Evolutionary conservation across 768 basidiomycete species (phyloP), one percentile per base, ranked within the genome.

Genomic region (Lyophyllum decastes): DNA sequence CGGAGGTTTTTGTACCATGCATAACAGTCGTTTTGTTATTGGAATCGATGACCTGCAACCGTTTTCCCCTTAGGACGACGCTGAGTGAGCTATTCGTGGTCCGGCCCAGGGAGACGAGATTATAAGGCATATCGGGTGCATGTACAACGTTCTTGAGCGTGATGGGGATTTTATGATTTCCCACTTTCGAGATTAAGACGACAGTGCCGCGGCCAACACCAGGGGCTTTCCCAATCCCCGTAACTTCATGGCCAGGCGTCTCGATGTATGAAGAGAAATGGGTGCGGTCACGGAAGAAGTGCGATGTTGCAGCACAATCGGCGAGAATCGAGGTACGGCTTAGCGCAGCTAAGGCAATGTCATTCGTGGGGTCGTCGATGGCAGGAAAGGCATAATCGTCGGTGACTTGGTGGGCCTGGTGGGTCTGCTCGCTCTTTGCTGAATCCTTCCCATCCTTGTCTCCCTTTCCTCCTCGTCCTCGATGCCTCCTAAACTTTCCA

Each of bases 91-190:
- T n/a, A n/a, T n/a, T n/a, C n/a, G n/a, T n/a, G n/a, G n/a, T n/a
- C 51, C 58, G 9, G n/a, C 65, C 64, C 26, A 72, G 4, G 14
- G 35, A 38, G 35, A 38, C 14, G 4, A 38, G 35, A 38, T 38
- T 38, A 38, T 38, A 38, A 4, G 35, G 35, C 4, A 14, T 14
- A 16, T 38, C 14, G 16, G 35, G 35, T 38, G 35, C 35, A 14
- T 38, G 35, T 10, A 38, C 35, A 4, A 38, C 35, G 14, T 38
- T 16, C 14, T 16, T 7, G 14, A 38, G 35, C 8, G 35, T 38
- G 35, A 38, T 38, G 8, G 7, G 6, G 4, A 38, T 16, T 9
- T 8, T 3, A 16, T 41, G n/a, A 22, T 27, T 38, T 7, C 34
- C 38, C n/a, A 60, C 38, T 38, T 48, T 60, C 34, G 22, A 60